Evolutionary conservation across 805 yeast species (phyloP).

Genomic region (Starmerella powellii): DNA sequence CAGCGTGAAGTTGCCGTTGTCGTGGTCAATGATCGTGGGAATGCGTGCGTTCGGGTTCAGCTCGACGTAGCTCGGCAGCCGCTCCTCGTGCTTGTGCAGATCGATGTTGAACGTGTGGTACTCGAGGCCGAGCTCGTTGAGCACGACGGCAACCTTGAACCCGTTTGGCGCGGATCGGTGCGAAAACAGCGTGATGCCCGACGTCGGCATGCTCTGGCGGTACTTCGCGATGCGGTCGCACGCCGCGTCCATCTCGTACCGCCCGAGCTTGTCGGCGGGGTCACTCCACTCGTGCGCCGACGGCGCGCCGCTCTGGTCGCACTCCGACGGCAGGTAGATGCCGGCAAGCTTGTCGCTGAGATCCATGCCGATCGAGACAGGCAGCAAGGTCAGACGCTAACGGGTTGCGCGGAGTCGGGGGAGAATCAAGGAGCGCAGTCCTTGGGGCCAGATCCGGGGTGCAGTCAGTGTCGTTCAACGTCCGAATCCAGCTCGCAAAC

Average conservation of each 20-base stretch:
- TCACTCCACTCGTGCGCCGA: not conserved
- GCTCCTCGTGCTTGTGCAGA: slow-evolving; percentile 76
- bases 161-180: slow-evolving; percentile 93
- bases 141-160: slow-evolving; percentile 82
- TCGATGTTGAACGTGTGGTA: slow-evolving; percentile 77
- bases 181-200: slow-evolving; percentile 71
- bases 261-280: too few relatives aligned
- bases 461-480: too few relatives aligned
- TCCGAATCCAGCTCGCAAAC: too few relatives aligned
- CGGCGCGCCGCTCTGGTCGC: too few relatives aligned
- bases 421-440: not conserved
- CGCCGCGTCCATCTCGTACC: not conserved
- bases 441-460: too few relatives aligned
- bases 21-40: slow-evolving; percentile 87
- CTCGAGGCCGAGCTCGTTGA: slow-evolving; percentile 67
- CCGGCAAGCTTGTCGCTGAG: slow-evolving; percentile 8
- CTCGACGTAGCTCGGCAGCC: slow-evolving; percentile 87
- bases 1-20: slow-evolving; percentile 60
- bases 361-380: slow-evolving; percentile 11
- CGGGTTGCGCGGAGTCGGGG: not conserved
- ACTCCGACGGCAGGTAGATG: not conserved
- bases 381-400: too few relatives aligned
- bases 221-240: slow-evolving; percentile 48
- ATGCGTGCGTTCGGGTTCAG: slow-evolving; percentile 93
- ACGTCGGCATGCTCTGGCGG: slow-evolving; percentile 62